Base-by-base conservation (phyloP, 2,329 filamentous ascomycete species). In the Fusarium piperis region DNA sequence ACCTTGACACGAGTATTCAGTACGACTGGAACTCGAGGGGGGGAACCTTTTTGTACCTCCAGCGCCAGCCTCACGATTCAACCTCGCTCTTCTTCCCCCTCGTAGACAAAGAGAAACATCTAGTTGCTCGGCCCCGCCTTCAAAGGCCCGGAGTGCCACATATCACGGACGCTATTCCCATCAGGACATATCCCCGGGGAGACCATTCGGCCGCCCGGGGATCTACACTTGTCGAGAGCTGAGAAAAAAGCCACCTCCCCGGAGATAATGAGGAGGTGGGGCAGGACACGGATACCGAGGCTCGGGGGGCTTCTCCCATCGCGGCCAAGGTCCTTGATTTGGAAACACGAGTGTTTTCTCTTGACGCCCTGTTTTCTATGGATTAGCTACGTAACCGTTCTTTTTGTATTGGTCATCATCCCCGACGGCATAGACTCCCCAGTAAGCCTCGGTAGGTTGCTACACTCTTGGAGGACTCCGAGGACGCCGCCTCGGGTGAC, bases 181-280 rank as follows among this genome's bases (percentile, higher is more conserved):
- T 76, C 64, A 20, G 74, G 74, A 71, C 23, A 76, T 62, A 76
- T 70, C 74, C 61, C 74, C 73, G 73, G 64, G 26, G 41, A 55
- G 59, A 30, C 53, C 48, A 62, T 53, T 53, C 33, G 52, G 52
- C 68, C 61, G 69, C 69, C 69, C 69, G 69, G 70, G 70, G 70
- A 72, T 72, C 70, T 66, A 64, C 20, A 35, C n/a, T 35, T 23
- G 33, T 35, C 33, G 10, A 23, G 23, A 57, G 53, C 53, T 57
- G 35, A 39, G 35, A 53, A 53, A 32, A 30, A 52, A 51, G 28
- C 46, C 46, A 52, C 46, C 48, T 28, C 44, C 44, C 51, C 51
- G 51, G 52, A 38, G 51, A 55, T 55, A n/a, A n/a, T n/a, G n/a
- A n/a, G n/a, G 18, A 15, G 33, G 53, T 38, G 53, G 52, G 53